Base-by-base conservation (phyloP, 2,329 filamentous ascomycete species). In the Paecilomyces niveus region DNA sequence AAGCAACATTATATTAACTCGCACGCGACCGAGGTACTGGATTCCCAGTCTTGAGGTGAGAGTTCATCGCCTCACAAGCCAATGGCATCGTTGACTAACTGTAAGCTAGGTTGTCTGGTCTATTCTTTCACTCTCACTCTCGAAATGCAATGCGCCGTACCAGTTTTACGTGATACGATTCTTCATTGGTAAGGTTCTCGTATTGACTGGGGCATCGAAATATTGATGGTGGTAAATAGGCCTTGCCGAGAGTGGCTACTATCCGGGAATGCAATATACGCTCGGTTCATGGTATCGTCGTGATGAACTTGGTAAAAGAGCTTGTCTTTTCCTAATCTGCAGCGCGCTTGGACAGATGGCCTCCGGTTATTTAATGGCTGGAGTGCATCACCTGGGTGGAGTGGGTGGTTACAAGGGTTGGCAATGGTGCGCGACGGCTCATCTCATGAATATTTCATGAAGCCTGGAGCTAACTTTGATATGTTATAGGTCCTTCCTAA, bases 321-420 rank as follows among this genome's bases (percentile, higher is more conserved):
- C 78, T 1, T 81, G 79, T 55, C 81, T 83, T 11, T 82, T 83
- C 63, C 79, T 81, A 56, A 78, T 77, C 0, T 77, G 74, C 57
- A 75, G 74, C n/a, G 77, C 76, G 0, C 73, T 81, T 53, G 74
- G 70, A 0, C 71, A 64, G 39, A 76, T 76, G 74, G 74, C 76
- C 57, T 75, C 72, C 1, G 83, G 83, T 0, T 85, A 83, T 59
- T 67, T 85, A 11, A 83, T 83, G 78, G 76, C 81, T 0, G 81
- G 73, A 0, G 78, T 83, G 3, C 82, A 82, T 59, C 73, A 72
- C 2, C 70, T 84, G 0, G 76, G 76, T 11, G 81, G 79, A 0
- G 68, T 64, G 13, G 70, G 74, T 21, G 81, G 81, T 1, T 79
- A 76, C 59, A 70, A 70, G 13, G 82, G 82, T 0, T 84, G 82